These are phyloP conservation scores for Wickerhamomyces queroliae DNA, from an alignment of 805 yeast genomes.

Conservation along the genomic window DNA sequence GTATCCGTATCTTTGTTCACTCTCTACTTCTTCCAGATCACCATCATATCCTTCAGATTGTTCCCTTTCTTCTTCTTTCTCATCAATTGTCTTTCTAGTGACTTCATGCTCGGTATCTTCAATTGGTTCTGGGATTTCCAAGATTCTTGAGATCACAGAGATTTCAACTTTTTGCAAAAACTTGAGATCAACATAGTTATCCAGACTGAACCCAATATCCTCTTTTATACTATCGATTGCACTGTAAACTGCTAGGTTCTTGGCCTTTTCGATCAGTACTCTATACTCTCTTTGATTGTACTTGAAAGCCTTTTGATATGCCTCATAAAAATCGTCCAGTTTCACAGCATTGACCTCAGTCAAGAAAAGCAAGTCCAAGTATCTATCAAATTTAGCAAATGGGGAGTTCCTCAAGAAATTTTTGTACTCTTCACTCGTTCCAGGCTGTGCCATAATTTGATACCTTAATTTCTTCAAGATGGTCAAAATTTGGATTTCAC, in stretches of 20 bases:
- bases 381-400: slow-evolving; percentile 21
- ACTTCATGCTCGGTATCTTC: slow-evolving; percentile 2
- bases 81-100: background rate
- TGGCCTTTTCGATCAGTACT: slow-evolving; percentile 12
- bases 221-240: slow-evolving; percentile 19
- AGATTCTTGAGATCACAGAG: slow-evolving; percentile 52
- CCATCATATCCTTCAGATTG: slow-evolving; percentile 3
- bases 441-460: background rate
- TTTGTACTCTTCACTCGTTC: slow-evolving; percentile 3
- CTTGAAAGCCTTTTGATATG: slow-evolving; percentile 19
- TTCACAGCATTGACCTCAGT: slow-evolving; percentile 26
- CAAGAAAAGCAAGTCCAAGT: slow-evolving; percentile 27
- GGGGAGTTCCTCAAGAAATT: slow-evolving; percentile 14
- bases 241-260: slow-evolving; percentile 11
- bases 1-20: slow-evolving; percentile 29
- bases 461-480: slow-evolving; percentile 13
- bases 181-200: slow-evolving; percentile 5
- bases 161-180: slow-evolving; percentile 25
- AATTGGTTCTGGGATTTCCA: slow-evolving; percentile 55
- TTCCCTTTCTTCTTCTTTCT: slow-evolving; percentile 1
- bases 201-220: slow-evolving; percentile 16
- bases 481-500: slow-evolving; percentile 19
- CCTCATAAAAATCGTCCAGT: slow-evolving; percentile 20
- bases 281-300: slow-evolving; percentile 16
- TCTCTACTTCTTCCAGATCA: slow-evolving; percentile 3